Evolutionary conservation across 2,329 filamentous ascomycete species (phyloP).

Genomic region (Pseudovirgaria hyperparasitica): DNA sequence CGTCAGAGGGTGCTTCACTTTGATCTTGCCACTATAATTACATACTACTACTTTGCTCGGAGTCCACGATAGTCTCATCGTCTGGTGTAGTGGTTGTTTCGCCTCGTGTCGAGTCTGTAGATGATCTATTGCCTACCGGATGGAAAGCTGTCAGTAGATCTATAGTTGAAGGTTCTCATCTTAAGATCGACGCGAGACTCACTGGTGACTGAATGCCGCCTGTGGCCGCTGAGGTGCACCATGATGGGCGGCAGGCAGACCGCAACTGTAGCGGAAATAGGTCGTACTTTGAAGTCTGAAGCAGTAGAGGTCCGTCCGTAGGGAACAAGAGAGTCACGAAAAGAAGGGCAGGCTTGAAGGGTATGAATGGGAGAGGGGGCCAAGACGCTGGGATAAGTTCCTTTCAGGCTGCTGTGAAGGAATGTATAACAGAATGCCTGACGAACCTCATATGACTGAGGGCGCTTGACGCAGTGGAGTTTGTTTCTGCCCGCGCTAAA

Average conservation of each 20-base stretch:
- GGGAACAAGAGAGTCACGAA: too few species aligned
- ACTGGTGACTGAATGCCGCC: slow-evolving; percentile 34
- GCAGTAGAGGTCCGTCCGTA: too few species aligned
- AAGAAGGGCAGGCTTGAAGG: too few species aligned
- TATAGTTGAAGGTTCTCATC: slow-evolving; percentile 9
- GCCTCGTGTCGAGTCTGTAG: slow-evolving; percentile 26
- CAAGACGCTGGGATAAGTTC: too few species aligned
- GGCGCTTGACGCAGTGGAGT: too few species aligned
- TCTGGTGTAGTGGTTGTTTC: slow-evolving; percentile 31
- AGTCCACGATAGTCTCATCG: slow-evolving; percentile 73
- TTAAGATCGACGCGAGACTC: slow-evolving; percentile 11
- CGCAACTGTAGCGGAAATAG: too few species aligned
- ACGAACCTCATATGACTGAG: too few species aligned
- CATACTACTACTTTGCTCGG: slow-evolving; percentile 88
- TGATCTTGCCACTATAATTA: slow-evolving; percentile 3
- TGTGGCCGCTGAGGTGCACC: slow-evolving; percentile 35
- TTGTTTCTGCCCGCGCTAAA: too few species aligned
- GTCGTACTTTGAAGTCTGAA: too few species aligned
- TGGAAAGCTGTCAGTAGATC: slow-evolving; percentile 2
- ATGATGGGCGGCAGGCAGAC: slow-evolving; percentile 21
- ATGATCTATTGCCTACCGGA: slow-evolving; percentile 26
- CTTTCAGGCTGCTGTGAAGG: too few species aligned
- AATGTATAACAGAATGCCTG: too few species aligned
- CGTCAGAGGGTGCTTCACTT: slow-evolving; percentile 8
- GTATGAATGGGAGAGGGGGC: too few species aligned